phyloP scores from a whole-genome alignment of 805 yeast genomes.

The Wickerhamiella sergipiensis region DNA sequence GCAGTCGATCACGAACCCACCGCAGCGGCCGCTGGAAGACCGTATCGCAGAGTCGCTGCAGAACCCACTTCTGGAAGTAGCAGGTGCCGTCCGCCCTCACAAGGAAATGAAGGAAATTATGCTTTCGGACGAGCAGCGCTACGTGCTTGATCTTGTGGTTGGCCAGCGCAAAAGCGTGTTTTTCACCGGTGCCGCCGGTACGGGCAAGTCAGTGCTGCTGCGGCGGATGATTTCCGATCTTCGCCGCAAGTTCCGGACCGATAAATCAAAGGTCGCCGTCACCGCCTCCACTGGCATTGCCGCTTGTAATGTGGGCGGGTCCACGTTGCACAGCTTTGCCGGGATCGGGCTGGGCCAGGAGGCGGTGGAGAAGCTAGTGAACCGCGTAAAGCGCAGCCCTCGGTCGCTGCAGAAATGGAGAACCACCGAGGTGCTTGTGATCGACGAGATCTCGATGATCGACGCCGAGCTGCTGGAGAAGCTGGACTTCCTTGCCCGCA shows the following conservation, averaged over 20 bases:
- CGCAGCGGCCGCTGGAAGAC: background rate
- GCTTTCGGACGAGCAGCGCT: slow-evolving; percentile 35
- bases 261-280: slow-evolving; percentile 48
- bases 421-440: slow-evolving; percentile 51
- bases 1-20: background rate
- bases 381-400: slow-evolving; percentile 35
- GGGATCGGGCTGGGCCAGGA: slow-evolving; percentile 73
- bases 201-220: slow-evolving; percentile 88
- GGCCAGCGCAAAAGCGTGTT: slow-evolving; percentile 52
- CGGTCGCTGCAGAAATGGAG: slow-evolving; percentile 46
- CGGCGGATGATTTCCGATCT: slow-evolving; percentile 49
- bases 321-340: slow-evolving; percentile 71
- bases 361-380: slow-evolving; percentile 31
- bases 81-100: no score
- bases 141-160: slow-evolving; percentile 49
- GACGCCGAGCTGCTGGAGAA: slow-evolving; percentile 68
- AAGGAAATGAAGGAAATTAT: slow-evolving; percentile 8
- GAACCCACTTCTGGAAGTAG: no score
- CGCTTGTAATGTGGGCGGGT: slow-evolving; percentile 86
- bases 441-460: slow-evolving; percentile 93
- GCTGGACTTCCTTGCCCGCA: slow-evolving; percentile 54
- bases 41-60: background rate
- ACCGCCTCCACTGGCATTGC: slow-evolving; percentile 97
- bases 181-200: slow-evolving; percentile 97
- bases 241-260: slow-evolving; percentile 29